Evolutionary conservation across 2,329 filamentous ascomycete genomes (phyloP), one percentile per base, ranked within the genome.

Genomic region (Nectriaceae sp.): DNA sequence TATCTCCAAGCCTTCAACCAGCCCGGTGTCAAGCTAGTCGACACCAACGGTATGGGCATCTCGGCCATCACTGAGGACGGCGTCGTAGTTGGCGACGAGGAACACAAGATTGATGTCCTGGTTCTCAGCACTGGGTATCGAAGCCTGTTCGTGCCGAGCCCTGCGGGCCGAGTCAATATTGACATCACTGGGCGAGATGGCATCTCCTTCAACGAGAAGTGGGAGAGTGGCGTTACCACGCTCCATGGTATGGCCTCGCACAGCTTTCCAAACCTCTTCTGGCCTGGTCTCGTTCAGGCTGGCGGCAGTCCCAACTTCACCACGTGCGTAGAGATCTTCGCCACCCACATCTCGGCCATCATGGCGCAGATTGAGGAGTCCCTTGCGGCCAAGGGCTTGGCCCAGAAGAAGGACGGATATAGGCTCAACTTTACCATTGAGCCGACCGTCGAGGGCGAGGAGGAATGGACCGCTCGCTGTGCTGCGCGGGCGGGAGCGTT

Each of bases 1-100:
- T 86, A 83, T 56, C 73, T 87, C 0, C 59, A 71, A 3, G 56
- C 76, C 0, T 87, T 87, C 73, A 88, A 88, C 65, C 61, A 60
- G 22, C 65, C 72, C 0, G 77, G 83, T 55, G 83, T 88, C 3
- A 71, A 73, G 5, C 75, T 88, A 0, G 70, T 87, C 15, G 80
- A 87, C 60, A 86, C 82, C 4, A 15, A 31, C 26, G 26, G 26
- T 15, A 31, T 10, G 15, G 26, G 26, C 8, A 8, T 15, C 26
- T 31, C 26, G 15, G 15, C 10, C 8, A 15, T 15, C 8, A 31
- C 26, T 15, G 15, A 31, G 15, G 15, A 15, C 8, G 26, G 26
- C 26, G 8, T 31, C 10, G 15, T 31, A 10, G 26, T 31, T 8
- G 15, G 15, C 15, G 26, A 31, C 10, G 15, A 31, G 15, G 26